Conservation (phyloP, 192 early-diverging fungal species). For the Linnemannia schmuckeri region DNA sequence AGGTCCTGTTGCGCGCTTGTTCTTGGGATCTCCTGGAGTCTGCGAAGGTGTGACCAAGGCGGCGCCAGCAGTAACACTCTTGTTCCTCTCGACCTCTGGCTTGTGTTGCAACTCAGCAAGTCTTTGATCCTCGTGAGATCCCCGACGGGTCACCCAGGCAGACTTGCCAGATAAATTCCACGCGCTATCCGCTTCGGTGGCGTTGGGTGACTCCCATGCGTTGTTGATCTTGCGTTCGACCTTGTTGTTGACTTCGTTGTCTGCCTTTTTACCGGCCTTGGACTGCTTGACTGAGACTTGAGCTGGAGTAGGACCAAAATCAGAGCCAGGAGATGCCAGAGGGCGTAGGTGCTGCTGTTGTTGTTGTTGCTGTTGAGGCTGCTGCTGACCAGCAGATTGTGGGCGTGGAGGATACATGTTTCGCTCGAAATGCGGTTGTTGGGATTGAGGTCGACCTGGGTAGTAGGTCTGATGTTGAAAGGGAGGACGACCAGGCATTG, state of each 20-base stretch:
- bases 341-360: background rate
- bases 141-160: background rate
- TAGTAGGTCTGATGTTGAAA: background rate
- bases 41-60: background rate
- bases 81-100: background rate
- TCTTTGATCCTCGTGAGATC: background rate
- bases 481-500: background rate
- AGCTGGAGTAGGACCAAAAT: background rate
- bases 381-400: background rate
- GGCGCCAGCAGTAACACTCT: background rate
- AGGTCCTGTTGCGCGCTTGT: background rate
- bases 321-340: background rate
- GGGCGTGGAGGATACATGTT: background rate
- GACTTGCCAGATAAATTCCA: background rate
- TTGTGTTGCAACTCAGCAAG: background rate
- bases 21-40: background rate
- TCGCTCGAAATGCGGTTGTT: background rate
- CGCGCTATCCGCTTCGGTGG: background rate
- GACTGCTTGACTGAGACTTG: background rate
- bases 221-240: too few species aligned
- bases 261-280: background rate
- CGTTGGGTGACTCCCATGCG: background rate
- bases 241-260: too few species aligned
- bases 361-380: background rate
- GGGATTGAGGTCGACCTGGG: background rate